phyloP scores from a whole-genome alignment of 495 filamentous ascomycete species.

The Aspergillus egyptiacus region DNA sequence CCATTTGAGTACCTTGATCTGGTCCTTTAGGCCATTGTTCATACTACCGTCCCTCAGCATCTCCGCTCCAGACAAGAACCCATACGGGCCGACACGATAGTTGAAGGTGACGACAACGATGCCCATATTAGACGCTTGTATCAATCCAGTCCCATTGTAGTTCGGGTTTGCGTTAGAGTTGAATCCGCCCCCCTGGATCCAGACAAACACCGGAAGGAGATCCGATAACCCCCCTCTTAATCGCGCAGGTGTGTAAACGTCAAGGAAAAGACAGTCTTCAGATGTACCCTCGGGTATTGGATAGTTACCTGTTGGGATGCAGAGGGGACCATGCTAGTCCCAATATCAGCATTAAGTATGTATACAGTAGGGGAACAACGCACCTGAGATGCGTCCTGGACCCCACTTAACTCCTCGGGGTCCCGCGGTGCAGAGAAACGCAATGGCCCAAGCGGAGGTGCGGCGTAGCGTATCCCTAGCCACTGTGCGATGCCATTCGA shows the following conservation, averaged over 20 bases:
- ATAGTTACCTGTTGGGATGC: conserved; percentile 41
- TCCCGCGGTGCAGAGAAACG: conserved; percentile 56
- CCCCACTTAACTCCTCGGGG: conserved; percentile 33
- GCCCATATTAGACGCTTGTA: conserved; percentile 50
- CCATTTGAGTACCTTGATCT: conserved; percentile 62
- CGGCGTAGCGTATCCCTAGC: conserved; percentile 62
- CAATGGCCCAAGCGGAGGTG: conserved; percentile 50
- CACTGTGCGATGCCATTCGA: conserved; percentile 52
- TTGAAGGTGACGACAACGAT: conserved; percentile 73
- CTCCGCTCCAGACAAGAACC: conserved; percentile 62
- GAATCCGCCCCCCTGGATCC: conserved; percentile 74
- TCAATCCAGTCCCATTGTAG: conserved; percentile 57
- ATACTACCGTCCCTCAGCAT: conserved; percentile 48
- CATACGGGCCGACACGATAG: conserved; percentile 70
- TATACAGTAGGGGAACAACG: background rate
- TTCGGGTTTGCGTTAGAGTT: conserved; percentile 57
- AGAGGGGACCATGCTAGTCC: conserved; percentile 43
- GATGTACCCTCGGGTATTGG: conserved; percentile 36
- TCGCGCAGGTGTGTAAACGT: conserved; percentile 59
- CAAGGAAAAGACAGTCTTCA: conserved; percentile 72
- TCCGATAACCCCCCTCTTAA: conserved; percentile 33
- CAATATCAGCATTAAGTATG: background rate
- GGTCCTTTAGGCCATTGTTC: conserved; percentile 69
- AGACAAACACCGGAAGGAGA: conserved; percentile 64
- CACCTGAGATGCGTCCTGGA: conserved; percentile 43